Evolutionary conservation across 345 rosid species (phyloP), one percentile per base, ranked within the genome.

Genomic region (Orychophragmus violaceus): DNA sequence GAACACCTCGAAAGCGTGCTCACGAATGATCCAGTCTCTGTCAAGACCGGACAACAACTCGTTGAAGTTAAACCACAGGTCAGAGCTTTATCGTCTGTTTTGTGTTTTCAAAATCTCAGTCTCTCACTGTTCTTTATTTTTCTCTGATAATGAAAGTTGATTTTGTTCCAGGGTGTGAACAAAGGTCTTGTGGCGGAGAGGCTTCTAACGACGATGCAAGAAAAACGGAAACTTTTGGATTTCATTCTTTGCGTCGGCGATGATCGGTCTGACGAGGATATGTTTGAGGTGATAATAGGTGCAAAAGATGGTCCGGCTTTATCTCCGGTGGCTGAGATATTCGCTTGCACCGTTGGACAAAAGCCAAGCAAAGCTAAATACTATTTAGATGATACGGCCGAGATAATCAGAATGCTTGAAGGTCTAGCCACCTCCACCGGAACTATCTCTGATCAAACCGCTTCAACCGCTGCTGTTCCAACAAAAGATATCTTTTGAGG

Each of bases 31-130:
- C 91, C 97, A 0, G 97, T 92, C 70, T 78, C 95, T 25, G 97
- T 92, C 39, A 92, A 92, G 75, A 86, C 91, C 13, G 89, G 93
- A 48, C 95, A 77, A 37, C 85, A 84, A 79, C 82, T 82, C 25
- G 91, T 89, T 12, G 95, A 89, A 82, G 96, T 89, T 76, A 92
- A 87, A 81, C 98, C 98, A 61, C 95, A 87, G 98, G 98, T 92
- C 59, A 58, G 87, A 5, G 10, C 8, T 57, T 27, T 13, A 12
- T 32, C 12, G 12, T 57, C 62, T 33, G 59, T 8, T 56, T 12
- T 6, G 41, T 18, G 41, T 55, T 46, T 46, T 21, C 52, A 46
- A 19, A 21, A 11, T 19, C 52, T 48, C 13, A 29, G 14, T 3
- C 25, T 48, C 24, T 48, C 52, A 21, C 2, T 25, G n/a, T 46